Evolutionary conservation across 805 yeast species (phyloP), one percentile per base, ranked within the genome.

Genomic region (Cyberlindnera maritima): DNA sequence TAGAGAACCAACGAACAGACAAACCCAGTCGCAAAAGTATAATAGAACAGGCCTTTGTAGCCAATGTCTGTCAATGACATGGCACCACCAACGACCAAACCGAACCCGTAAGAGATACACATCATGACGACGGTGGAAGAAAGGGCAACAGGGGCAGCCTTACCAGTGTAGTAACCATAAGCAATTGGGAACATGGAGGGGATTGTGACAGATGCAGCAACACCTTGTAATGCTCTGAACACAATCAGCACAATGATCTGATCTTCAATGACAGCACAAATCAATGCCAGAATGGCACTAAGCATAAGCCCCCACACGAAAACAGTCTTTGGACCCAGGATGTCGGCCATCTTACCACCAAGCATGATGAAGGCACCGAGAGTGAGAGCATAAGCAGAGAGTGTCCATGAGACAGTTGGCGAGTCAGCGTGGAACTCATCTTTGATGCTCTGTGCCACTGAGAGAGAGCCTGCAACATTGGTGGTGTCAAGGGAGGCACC

Each of bases 171-270:
- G 19, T 61, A 54, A 29, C 58, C 46, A 0, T 64, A 67, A 10
- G 67, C 59, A 12, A 70, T 46, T 0, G 70, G 67, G 42, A 62
- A 67, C 12, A 67, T 54, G 10, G 66, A 55, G 2, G 78, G 79
- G 14, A 75, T 59, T 13, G 68, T 45, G 3, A 69, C 63, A 2
- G 78, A 67, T 3, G 70, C 79, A 17, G 70, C 65, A 10, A 72
- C 55, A 18, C 78, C 79, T 53, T 74, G 79, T 1, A 74, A 44
- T 3, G 76, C 76, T 48, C 78, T 61, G 46, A 74, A 64, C 0
- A 74, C 65, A 42, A 72, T 68, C 36, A 74, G 54, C 1, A 61
- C 72, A 37, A 61, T 66, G 43, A 60, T 53, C 3, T 36, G 60
- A 10, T 66, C 59, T 12, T 63, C 62, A 41, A 72, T 65, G 6